These are phyloP conservation scores for Colletotrichum acutatum DNA, from an alignment of 2,329 filamentous ascomycete species.

Conservation along the genomic window DNA sequence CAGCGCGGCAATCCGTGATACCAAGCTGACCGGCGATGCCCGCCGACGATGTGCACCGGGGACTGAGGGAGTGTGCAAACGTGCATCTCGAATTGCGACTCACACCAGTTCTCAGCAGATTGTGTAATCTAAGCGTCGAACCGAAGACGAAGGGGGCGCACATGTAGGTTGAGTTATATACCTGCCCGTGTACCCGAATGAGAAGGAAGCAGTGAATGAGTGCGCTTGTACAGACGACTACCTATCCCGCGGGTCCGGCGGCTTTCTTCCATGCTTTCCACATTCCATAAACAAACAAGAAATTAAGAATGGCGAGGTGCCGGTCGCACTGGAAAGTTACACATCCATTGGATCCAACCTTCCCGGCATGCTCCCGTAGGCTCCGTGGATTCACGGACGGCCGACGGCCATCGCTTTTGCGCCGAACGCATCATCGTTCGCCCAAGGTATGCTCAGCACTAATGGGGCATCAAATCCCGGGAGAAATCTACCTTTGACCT, in stretches of 20 bases:
- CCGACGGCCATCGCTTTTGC: background rate
- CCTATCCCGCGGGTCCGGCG: background rate
- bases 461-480: background rate
- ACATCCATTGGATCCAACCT: background rate
- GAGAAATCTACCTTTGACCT: background rate
- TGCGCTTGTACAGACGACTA: background rate
- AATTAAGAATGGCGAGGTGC: background rate
- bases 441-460: background rate
- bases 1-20: background rate
- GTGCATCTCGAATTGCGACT: slow-evolving; percentile 19
- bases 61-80: slow-evolving; percentile 26
- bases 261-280: background rate
- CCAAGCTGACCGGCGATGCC: background rate
- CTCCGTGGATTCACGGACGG: background rate
- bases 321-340: slow-evolving; percentile 1
- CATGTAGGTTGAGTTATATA: background rate
- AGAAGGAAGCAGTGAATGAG: background rate
- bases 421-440: background rate
- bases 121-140: background rate
- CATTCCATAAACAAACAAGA: background rate
- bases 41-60: background rate
- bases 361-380: slow-evolving; percentile 14
- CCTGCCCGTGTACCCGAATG: background rate
- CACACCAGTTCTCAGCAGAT: background rate
- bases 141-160: background rate